These are phyloP conservation scores for Ceratopteris richardii DNA, from an alignment of 75 land plant genomes.

Conservation along the genomic window DNA sequence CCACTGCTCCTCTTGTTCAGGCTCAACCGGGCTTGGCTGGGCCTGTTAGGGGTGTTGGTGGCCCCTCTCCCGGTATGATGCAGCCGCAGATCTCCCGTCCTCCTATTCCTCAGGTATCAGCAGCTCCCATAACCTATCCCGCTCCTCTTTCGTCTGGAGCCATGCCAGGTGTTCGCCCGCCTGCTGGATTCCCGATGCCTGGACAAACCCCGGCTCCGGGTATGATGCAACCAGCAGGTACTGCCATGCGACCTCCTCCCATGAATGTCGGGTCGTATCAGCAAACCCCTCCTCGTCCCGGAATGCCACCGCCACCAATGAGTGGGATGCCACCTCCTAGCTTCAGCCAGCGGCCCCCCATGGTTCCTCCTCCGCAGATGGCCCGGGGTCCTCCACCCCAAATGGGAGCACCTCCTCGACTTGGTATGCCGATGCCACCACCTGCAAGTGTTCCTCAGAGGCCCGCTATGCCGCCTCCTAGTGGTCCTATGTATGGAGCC, in stretches of 20 bases:
- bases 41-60: constrained; percentile 84
- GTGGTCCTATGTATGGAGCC: constrained; percentile 35
- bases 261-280: constrained; percentile 5
- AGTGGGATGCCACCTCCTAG: constrained; percentile 23
- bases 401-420: constrained; percentile 28
- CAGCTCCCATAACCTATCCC: constrained; percentile 63
- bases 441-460: constrained; percentile 14
- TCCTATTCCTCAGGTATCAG: constrained; percentile 52
- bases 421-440: constrained; percentile 21
- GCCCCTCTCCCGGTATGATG: constrained; percentile 95
- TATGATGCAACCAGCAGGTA: constrained; percentile 22
- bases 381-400: constrained; percentile 52
- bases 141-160: constrained; percentile 12
- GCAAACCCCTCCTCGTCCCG: constrained; percentile 11
- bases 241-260: constrained; percentile 39
- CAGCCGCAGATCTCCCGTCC: constrained; percentile 84
- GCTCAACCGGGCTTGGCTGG: constrained; percentile 90
- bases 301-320: constrained; percentile 18
- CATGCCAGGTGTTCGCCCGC: constrained; percentile 49
- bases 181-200: constrained; percentile 29
- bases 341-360: constrained; percentile 50
- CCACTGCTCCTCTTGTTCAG: constrained; percentile 66
- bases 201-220: constrained; percentile 18
- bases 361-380: constrained; percentile 49
- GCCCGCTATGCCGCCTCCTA: constrained; percentile 35